phyloP scores from a whole-genome alignment of 768 basidiomycete genomes.

The Amanita exitialis region DNA sequence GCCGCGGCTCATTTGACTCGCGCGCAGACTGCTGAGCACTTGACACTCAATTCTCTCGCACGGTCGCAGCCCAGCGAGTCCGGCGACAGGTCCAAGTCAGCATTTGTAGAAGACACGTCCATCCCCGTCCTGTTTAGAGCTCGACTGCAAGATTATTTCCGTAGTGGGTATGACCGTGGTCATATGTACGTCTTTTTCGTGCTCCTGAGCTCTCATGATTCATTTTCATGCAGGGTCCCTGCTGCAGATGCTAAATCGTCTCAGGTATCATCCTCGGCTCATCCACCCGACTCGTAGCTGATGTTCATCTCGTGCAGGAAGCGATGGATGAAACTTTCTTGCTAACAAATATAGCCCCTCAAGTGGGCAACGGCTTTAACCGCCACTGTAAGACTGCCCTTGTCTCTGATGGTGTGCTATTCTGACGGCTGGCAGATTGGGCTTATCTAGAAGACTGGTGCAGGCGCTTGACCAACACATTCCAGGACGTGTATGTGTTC shows the following conservation, averaged over 20 bases:
- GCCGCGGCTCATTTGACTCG: background rate
- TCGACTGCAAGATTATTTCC: conserved; percentile 80
- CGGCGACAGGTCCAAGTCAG: conserved; percentile 67
- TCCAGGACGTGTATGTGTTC: conserved; percentile 94
- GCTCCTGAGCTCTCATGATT: background rate
- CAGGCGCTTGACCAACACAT: conserved; percentile 74
- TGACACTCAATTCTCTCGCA: conserved; percentile 69
- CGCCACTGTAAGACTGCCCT: conserved; percentile 63
- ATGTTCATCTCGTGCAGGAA: conserved; percentile 26
- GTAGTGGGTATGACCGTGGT: conserved; percentile 90
- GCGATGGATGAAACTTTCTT: conserved; percentile 98
- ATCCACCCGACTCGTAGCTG: background rate
- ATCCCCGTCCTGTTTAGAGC: conserved; percentile 76
- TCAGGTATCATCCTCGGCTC: conserved; percentile 34
- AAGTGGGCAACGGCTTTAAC: conserved; percentile 97
- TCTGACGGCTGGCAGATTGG: conserved; percentile 57
- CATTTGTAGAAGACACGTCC: conserved; percentile 75
- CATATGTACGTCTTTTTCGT: conserved; percentile 64
- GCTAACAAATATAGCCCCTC: conserved; percentile 93
- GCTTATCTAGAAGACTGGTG: conserved; percentile 97
- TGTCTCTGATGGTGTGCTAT: background rate
- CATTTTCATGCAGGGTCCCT: conserved; percentile 59
- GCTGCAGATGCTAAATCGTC: conserved; percentile 92
- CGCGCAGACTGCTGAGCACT: conserved; percentile 84
- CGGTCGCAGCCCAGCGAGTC: conserved; percentile 28